Conservation (phyloP, 2,329 filamentous ascomycete genomes). For the Cryoendolithus antarcticus region DNA sequence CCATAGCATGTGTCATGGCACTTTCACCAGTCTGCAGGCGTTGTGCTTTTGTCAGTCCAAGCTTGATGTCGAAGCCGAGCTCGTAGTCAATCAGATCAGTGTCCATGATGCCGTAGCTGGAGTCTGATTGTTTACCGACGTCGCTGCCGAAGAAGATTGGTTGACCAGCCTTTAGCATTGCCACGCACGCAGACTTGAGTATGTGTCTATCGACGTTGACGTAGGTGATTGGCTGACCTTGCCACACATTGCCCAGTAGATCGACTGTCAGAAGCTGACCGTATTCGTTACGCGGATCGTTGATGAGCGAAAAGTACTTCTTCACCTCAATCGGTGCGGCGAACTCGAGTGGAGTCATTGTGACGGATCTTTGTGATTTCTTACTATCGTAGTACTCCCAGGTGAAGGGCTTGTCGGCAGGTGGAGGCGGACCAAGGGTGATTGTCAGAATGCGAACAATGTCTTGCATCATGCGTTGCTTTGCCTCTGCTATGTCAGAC, state of each 20-base stretch:
- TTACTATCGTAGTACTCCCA: conserved; percentile 69
- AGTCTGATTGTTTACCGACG: conserved; percentile 70
- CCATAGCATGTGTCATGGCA: conserved; percentile 88
- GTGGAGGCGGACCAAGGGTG: conserved; percentile 67
- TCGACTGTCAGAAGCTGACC: conserved; percentile 62
- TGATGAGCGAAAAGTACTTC: conserved; percentile 66
- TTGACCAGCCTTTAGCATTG: conserved; percentile 64
- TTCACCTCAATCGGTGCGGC: conserved; percentile 55
- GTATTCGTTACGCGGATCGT: conserved; percentile 71
- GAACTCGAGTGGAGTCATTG: conserved; percentile 57
- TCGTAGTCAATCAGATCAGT: conserved; percentile 64
- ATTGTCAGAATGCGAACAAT: conserved; percentile 72
- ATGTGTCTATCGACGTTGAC: conserved; percentile 66
- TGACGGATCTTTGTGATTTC: conserved; percentile 50
- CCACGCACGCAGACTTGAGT: conserved; percentile 61
- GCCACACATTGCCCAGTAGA: conserved; percentile 69
- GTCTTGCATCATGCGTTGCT: conserved; percentile 65
- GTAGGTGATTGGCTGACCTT: conserved; percentile 63
- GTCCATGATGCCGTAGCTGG: conserved; percentile 64
- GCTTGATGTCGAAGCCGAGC: conserved; percentile 66
- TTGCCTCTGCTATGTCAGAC: conserved; percentile 37
- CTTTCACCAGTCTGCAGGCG: conserved; percentile 62
- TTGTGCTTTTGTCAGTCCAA: conserved; percentile 65
- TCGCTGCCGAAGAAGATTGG: conserved; percentile 85
- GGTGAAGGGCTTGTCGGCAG: conserved; percentile 54